Base-by-base conservation (phyloP, 352 stramenopile genomes). In the Pythium periplocum region DNA sequence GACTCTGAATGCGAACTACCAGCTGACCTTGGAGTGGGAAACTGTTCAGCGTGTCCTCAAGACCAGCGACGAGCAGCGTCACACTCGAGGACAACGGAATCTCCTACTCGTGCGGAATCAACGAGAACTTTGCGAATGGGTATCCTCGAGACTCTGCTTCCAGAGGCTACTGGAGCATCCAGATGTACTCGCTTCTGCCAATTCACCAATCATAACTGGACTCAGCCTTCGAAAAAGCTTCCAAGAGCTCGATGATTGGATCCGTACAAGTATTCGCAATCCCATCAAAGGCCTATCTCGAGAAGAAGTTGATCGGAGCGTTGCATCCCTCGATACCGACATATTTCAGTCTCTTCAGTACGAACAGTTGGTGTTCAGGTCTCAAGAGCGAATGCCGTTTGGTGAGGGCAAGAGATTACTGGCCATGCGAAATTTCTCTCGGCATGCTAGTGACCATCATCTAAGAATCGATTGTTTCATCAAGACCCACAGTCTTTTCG, bases 141-240 rank as follows among this genome's bases (percentile, higher is more conserved):
- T 90, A 37, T 61, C 53, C 2, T 59, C 52, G 37, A 73, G 70
- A 12, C 43, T 90, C 8, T 63, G 63, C 0, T 86, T 90, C 32
- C 80, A 87, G 55, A 85, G 52, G 40, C 56, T 88, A 33, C 39
- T 83, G 17, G 73, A 87, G 9, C 80, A 90, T 48, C 79, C 77
- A 3, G 57, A 78, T 32, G 39, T 65, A 5, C 47, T 86, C 0
- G 54, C 62, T 4, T 54, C 72, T 36, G 60, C 66, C 3, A 55
- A 65, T 2, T 84, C 73, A 0, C 65, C 76, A 6, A 61, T 87
- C 12, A 40, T 59, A 2, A 69, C 60, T 48, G 64, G 77, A 4
- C 33, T 70, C 32, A 70, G 84, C 57, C 17, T 90, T 45, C 71
- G 75, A 7, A 55, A 72, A 41, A 87, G 71, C 37, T 81, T 87